Evolutionary conservation across 352 stramenopile species (phyloP).

Genomic region (Globisporangium ultimum): DNA sequence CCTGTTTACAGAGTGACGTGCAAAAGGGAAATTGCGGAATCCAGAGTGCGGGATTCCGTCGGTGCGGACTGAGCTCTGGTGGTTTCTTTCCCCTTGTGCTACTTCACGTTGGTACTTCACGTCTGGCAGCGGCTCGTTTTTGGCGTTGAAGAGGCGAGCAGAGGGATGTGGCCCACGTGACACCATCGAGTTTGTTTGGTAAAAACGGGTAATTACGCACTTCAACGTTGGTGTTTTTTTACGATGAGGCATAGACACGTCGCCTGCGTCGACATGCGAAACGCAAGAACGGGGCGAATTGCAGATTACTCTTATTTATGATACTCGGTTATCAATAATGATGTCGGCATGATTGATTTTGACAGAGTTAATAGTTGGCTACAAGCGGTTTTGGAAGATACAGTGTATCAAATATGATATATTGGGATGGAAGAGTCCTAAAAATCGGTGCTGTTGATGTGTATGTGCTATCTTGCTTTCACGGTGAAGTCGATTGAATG

Average conservation of each 20-base stretch:
- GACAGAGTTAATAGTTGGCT: too few species aligned
- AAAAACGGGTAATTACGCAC: constrained; percentile 5
- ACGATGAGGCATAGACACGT: constrained; percentile 10
- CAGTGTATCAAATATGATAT: neutral
- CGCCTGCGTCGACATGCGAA: neutral
- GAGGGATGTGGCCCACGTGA: neutral
- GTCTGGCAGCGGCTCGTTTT: constrained; percentile 2
- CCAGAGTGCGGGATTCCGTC: constrained; percentile 4
- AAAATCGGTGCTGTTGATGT: too few species aligned
- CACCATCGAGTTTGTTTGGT: neutral
- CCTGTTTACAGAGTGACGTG: neutral
- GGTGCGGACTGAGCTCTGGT: constrained; percentile 2
- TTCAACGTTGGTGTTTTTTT: constrained; percentile 4
- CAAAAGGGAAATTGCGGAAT: constrained; percentile 2
- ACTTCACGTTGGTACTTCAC: neutral
- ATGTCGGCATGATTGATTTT: too few species aligned
- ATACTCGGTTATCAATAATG: too few species aligned
- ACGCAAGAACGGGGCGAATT: neutral
- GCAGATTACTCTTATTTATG: too few species aligned
- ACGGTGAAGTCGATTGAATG: too few species aligned
- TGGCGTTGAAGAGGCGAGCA: neutral
- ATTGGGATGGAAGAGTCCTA: too few species aligned
- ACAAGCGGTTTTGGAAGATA: neutral
- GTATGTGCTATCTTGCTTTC: too few species aligned
- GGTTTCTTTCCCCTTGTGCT: neutral